Conservation (phyloP, 2,329 filamentous ascomycete species). For the Meredithiella fracta region DNA sequence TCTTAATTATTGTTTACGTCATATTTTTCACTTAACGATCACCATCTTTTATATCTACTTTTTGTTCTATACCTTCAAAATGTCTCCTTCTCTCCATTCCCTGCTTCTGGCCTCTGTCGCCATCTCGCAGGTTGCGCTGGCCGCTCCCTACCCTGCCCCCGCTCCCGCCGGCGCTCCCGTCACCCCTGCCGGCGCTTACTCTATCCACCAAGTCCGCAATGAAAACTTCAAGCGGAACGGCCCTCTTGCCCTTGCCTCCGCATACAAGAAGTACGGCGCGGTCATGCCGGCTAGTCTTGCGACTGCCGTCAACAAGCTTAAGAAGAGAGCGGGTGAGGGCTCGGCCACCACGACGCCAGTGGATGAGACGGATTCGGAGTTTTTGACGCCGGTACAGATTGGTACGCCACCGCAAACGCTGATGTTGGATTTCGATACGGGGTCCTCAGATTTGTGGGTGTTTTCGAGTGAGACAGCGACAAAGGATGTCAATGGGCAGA, state of each 20-base stretch:
- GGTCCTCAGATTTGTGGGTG: conserved; percentile 32
- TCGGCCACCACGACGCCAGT: conserved; percentile 19
- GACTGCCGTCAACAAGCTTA: conserved; percentile 15
- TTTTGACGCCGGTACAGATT: conserved; percentile 26
- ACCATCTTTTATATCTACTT: not conserved
- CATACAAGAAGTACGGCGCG: conserved; percentile 24
- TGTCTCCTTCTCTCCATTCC: conserved; percentile 13
- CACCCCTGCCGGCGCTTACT: conserved; percentile 15
- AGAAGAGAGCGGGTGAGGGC: conserved; percentile 19
- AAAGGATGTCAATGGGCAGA: conserved; percentile 23
- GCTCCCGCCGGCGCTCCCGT: not conserved
- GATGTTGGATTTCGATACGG: conserved; percentile 30
- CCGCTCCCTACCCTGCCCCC: conserved; percentile 8
- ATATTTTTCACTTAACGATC: not conserved
- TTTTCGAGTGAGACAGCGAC: conserved; percentile 28
- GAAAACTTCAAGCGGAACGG: conserved; percentile 22
- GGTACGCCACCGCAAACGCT: conserved; percentile 28
- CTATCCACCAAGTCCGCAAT: conserved; percentile 24
- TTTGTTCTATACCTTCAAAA: not conserved
- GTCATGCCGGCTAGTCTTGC: conserved; percentile 21
- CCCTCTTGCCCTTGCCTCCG: conserved; percentile 22
- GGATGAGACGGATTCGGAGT: conserved; percentile 22
- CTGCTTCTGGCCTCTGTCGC: conserved; percentile 16
- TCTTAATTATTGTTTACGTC: not conserved
- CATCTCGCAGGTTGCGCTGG: conserved; percentile 17